Evolutionary conservation across 257 asterid genomes (phyloP).

Genomic region (Eustoma russellianum): DNA sequence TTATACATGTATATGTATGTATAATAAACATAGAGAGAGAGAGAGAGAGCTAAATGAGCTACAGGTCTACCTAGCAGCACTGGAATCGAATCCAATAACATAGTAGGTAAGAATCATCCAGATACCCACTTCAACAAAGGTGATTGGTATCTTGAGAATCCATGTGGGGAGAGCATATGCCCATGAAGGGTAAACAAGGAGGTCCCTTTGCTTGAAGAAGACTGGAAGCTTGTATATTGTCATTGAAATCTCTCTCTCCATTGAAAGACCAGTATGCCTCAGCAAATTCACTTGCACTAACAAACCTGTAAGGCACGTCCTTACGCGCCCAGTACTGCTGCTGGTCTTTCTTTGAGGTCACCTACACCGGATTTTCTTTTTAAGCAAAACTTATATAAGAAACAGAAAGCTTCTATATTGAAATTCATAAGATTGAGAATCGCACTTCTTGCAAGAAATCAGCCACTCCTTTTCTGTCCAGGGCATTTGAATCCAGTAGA

Average conservation of each 20-base stretch:
- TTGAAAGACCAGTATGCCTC: slow-evolving; percentile 23
- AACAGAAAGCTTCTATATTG: neutral
- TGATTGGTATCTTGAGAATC: slow-evolving; percentile 50
- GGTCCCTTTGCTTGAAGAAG: slow-evolving; percentile 70
- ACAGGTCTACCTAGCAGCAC: slow-evolving; percentile 34
- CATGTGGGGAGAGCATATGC: slow-evolving; percentile 56
- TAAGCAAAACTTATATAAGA: neutral
- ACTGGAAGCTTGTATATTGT: slow-evolving; percentile 65
- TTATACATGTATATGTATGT: neutral
- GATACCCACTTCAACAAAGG: slow-evolving; percentile 37
- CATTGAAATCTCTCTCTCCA: slow-evolving; percentile 33
- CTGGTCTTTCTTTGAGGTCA: slow-evolving; percentile 32
- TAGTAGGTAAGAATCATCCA: slow-evolving; percentile 53
- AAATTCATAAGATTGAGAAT: no score
- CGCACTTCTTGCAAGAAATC: slow-evolving; percentile 38
- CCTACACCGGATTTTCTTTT: slow-evolving; percentile 10
- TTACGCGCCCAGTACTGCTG: slow-evolving; percentile 22
- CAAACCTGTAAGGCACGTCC: slow-evolving; percentile 23
- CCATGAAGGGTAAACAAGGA: slow-evolving; percentile 68
- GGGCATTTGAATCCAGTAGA: slow-evolving; percentile 39
- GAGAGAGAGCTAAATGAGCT: no score
- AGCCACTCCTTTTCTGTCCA: slow-evolving; percentile 31
- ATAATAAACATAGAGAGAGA: no score
- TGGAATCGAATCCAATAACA: slow-evolving; percentile 60
- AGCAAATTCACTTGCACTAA: slow-evolving; percentile 18